Conservation (phyloP, 2,329 filamentous ascomycete species). For the Fusarium austroafricanum region DNA sequence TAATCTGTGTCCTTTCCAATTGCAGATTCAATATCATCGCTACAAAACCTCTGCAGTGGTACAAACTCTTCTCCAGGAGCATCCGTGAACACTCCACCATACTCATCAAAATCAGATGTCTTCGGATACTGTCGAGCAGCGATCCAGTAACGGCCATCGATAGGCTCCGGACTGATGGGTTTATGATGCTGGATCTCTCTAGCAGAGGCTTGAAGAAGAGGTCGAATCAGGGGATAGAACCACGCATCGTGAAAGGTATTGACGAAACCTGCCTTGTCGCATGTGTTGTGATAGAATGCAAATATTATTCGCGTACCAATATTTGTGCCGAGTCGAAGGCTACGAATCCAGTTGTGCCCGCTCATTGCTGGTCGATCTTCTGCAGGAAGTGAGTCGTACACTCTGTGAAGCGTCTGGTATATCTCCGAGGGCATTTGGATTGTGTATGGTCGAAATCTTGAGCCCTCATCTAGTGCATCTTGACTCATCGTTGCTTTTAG, state of each 20-base stretch:
- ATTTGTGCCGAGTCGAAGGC: slow-evolving; percentile 37
- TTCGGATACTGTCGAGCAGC: slow-evolving; percentile 16
- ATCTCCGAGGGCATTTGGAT: slow-evolving; percentile 39
- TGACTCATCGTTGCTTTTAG: slow-evolving; percentile 52
- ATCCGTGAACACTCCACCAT: slow-evolving; percentile 29
- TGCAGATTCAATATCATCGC: neutral
- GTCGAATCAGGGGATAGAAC: slow-evolving; percentile 33
- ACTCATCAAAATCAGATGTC: neutral
- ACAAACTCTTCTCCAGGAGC: neutral
- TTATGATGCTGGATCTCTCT: neutral
- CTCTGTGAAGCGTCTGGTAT: slow-evolving; percentile 12
- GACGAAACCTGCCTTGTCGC: slow-evolving; percentile 39
- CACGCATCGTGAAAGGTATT: slow-evolving; percentile 34
- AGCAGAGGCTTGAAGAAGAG: slow-evolving; percentile 10
- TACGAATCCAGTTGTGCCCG: slow-evolving; percentile 25
- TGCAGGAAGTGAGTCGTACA: slow-evolving; percentile 17
- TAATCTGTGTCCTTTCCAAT: neutral
- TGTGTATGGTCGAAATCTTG: slow-evolving; percentile 17
- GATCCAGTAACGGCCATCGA: slow-evolving; percentile 38
- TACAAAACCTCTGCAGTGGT: slow-evolving; percentile 6
- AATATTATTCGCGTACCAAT: slow-evolving; percentile 39
- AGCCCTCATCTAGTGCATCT: slow-evolving; percentile 16
- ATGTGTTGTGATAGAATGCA: slow-evolving; percentile 44
- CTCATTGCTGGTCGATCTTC: neutral
- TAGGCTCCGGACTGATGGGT: slow-evolving; percentile 16